Evolutionary conservation across 2,329 filamentous ascomycete species (phyloP).

Genomic region (Diaporthe humulicola): DNA sequence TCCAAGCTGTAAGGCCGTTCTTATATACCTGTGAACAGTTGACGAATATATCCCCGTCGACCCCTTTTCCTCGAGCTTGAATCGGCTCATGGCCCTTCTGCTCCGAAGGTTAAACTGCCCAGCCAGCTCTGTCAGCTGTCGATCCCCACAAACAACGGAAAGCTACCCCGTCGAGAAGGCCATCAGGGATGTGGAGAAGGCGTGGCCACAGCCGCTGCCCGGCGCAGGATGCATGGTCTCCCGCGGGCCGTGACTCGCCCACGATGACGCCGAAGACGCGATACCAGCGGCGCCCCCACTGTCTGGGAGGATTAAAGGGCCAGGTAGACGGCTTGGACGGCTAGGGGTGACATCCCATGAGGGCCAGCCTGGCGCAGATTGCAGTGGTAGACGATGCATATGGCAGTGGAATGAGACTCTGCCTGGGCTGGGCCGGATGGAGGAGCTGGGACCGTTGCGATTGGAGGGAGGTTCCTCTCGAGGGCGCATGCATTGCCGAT

Average conservation of each 20-base stretch:
- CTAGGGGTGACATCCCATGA: slow-evolving; percentile 20
- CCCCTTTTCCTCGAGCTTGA: background rate
- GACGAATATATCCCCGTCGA: background rate
- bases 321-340: slow-evolving; percentile 2
- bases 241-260: slow-evolving; percentile 2
- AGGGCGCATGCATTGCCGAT: slow-evolving; percentile 26
- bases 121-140: slow-evolving; percentile 14
- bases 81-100: slow-evolving; percentile 22
- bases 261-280: slow-evolving; percentile 12
- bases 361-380: slow-evolving; percentile 25
- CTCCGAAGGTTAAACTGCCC: slow-evolving; percentile 34
- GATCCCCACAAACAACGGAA: slow-evolving; percentile 24
- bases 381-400: slow-evolving; percentile 17
- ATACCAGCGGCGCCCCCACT: background rate
- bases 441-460: slow-evolving; percentile 22
- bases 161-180: slow-evolving; percentile 3
- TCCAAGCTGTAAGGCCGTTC: background rate
- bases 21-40: slow-evolving; percentile 26
- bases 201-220: slow-evolving; percentile 16
- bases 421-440: background rate
- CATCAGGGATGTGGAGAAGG: slow-evolving; percentile 18
- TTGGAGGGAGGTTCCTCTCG: slow-evolving; percentile 12
- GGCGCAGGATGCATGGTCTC: background rate
- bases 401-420: slow-evolving; percentile 25
- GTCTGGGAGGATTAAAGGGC: background rate